Evolutionary conservation across 2,329 filamentous ascomycete genomes (phyloP), one percentile per base, ranked within the genome.

Genomic region (Epichloe bromicola): DNA sequence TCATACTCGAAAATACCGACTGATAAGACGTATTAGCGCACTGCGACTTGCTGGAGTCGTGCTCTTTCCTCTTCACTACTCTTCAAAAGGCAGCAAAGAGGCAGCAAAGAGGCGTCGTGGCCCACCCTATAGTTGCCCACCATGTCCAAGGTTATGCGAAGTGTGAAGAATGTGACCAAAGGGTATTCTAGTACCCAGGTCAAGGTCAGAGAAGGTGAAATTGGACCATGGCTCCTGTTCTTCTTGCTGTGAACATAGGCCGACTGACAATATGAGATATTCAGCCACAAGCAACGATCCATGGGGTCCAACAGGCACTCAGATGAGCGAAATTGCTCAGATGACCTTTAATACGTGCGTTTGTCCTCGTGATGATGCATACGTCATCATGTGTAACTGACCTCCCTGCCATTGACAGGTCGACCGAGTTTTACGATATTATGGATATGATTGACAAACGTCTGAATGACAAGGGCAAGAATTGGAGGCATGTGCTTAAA

Each of bases 371-470:
- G 40, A 38, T 34, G 20, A 19, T 26, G 19, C 15, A 49, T 23
- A 30, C 12, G 20, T 7, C 26, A 4, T 39, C 26, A 12, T 36
- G 10, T 36, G 10, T 12, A 6, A 36, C 34, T 47, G 37, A 49
- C 38, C 12, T 12, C 23, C 38, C 36, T 30, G 23, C 20, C 5
- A 15, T 48, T 15, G 15, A 23, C 57, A 95, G 91, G 65, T 90
- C 89, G 37, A 91, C 86, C 69, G 93, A 97, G 67, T 98, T 98
- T 73, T 95, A 95, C 73, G 91, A 98, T 67, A 96, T 98, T 62
- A 95, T 98, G 85, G 93, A 98, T 68, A 98, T 98, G 88, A 76
- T 98, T 59, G 93, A 98, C 71, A 97, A 97, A 75, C 85, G 93
- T 59, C 74, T 98, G 63, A 98, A 98, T 63, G 93, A 98, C 70